Percentiles rank a stretch among this genome's conserved stretches.
Conservation (phyloP, 495 filamentous ascomycete species). For the Daldinia loculata region DNA sequence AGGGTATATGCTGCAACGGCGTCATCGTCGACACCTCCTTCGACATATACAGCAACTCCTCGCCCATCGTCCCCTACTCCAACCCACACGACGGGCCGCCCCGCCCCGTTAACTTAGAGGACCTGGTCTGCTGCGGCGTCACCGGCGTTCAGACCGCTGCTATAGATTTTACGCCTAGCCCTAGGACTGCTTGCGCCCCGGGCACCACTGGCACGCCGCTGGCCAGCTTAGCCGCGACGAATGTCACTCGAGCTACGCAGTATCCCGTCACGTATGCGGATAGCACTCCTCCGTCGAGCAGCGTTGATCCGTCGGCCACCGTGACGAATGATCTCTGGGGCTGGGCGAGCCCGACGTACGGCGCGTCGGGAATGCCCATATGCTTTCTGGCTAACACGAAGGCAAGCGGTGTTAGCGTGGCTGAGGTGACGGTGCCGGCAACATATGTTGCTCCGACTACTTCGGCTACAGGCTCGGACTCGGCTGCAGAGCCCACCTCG, state of each 20-base stretch:
- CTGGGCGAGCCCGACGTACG: conserved; percentile 15
- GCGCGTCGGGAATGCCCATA: conserved; percentile 26
- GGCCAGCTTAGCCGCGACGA: conserved; percentile 23
- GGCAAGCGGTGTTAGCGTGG: conserved; percentile 15
- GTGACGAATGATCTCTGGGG: conserved; percentile 34
- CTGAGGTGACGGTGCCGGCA: conserved; percentile 28
- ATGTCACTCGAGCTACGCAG: background rate
- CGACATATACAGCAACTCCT: conserved; percentile 17
- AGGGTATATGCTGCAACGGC: conserved; percentile 36
- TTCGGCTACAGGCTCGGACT: conserved; percentile 2
- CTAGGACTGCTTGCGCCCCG: conserved; percentile 17
- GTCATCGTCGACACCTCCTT: conserved; percentile 28
- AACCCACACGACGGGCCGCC: background rate
- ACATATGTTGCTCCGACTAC: conserved; percentile 18
- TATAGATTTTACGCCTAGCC: background rate
- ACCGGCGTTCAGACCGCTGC: conserved; percentile 16
- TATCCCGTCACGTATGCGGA: conserved; percentile 19
- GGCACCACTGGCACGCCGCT: conserved; percentile 22
- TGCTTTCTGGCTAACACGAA: conserved; percentile 26
- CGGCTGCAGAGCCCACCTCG: background rate
- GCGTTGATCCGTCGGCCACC: background rate
- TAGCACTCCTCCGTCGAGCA: background rate
- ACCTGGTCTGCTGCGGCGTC: conserved; percentile 30
- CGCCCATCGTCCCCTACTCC: background rate
- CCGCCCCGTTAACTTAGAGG: conserved; percentile 1